Evolutionary conservation across 2,329 filamentous ascomycete species (phyloP), one percentile per base, ranked within the genome.

Genomic region (Acephala macrosclerotiorum): DNA sequence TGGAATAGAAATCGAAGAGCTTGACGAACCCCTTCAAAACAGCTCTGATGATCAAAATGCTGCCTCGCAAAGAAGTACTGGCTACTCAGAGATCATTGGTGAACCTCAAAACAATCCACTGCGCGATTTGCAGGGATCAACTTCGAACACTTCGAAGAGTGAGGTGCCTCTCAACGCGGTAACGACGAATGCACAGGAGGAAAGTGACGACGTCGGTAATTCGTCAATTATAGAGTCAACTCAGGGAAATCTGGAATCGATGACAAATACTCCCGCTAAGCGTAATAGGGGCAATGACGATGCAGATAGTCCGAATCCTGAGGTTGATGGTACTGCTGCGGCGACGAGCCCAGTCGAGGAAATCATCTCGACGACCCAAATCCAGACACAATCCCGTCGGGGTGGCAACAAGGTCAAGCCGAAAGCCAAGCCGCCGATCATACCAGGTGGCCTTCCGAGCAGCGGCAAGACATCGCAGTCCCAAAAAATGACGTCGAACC

Each of bases 361-460:
- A 33, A 12, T n/a, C 6, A 22, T 33, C 47, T 26, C 12, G 26
- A 2, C 40, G 9, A 49, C 40, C 35, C 26, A 60, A 49, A 4
- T 26, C 25, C 35, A 25, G 29, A 36, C 58, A 36, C 49, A 53
- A 53, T 18, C 49, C 6, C 49, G 25, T 53, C 49, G 49, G 29
- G 49, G 45, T 16, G 26, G n/a, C 20, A 40, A 36, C 25, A 63
- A 55, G 25, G 35, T 67, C 22, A 64, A 65, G 55, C 62, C 62
- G 7, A 62, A 67, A 20, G 66, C 66, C 18, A 67, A 67, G 16
- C 36, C 40, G n/a, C 66, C 66, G n/a, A 67, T 67, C 26, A 33
- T 58, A 35, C 26, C 14, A 14, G 35, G 56, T 33, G 29, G 8
- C 40, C 38, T 47, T 4, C 38, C 29, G 4, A 58, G 40, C 56